Conservation (phyloP, 345 rosid species). For the Nephelium lappaceum region DNA sequence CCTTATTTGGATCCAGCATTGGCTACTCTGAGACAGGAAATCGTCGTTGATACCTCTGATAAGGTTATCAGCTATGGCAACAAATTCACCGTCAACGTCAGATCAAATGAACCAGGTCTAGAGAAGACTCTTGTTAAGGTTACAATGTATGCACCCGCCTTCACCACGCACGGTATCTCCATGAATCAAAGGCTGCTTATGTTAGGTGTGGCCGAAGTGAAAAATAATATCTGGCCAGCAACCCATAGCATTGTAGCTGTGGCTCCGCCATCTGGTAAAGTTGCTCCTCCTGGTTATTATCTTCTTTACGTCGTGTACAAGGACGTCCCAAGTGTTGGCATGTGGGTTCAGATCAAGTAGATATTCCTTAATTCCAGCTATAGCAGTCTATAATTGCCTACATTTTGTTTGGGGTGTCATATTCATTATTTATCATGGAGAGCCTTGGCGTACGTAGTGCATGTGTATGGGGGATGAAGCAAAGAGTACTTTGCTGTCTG, state of each 20-base stretch:
- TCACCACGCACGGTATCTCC: slow-evolving; percentile 72
- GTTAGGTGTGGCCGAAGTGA: slow-evolving; percentile 33
- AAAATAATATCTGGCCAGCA: not conserved
- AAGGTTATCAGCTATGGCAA: slow-evolving; percentile 35
- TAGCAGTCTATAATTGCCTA: not conserved
- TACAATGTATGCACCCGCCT: slow-evolving; percentile 61
- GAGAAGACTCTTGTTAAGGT: slow-evolving; percentile 29
- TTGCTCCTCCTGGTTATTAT: slow-evolving; percentile 72
- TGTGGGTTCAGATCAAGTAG: slow-evolving; percentile 58
- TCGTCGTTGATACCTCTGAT: not conserved
- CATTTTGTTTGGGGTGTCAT: not conserved
- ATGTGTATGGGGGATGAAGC: too few species aligned
- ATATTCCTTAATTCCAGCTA: not conserved
- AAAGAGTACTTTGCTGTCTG: too few species aligned
- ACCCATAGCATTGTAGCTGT: slow-evolving; percentile 11
- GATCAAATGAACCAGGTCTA: not conserved
- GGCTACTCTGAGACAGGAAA: slow-evolving; percentile 34
- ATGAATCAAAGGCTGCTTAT: slow-evolving; percentile 68
- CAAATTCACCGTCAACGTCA: slow-evolving; percentile 27
- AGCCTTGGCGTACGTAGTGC: not conserved
- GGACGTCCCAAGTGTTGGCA: slow-evolving; percentile 53
- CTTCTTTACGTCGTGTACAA: slow-evolving; percentile 45
- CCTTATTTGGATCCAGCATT: slow-evolving; percentile 59
- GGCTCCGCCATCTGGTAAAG: slow-evolving; percentile 47
- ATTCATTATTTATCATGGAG: not conserved